These are phyloP conservation scores for Erythrophleum fordii DNA, from an alignment of 306 rosid genomes.

Conservation along the genomic window DNA sequence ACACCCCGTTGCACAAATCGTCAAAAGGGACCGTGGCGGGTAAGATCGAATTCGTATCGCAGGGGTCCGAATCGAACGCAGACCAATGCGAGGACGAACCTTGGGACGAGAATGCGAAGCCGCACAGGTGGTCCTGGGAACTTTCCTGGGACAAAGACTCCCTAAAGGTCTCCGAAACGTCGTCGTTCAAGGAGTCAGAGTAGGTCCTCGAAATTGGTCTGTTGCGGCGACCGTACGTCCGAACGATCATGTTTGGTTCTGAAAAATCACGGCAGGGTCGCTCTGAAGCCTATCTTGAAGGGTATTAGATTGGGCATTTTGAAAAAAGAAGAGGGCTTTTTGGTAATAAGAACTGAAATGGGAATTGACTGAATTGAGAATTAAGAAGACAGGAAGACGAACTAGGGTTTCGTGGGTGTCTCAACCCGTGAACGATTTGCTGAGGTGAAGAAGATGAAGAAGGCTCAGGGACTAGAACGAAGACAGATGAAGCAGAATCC, in stretches of 20 bases:
- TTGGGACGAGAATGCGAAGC: slow-evolving; percentile 77
- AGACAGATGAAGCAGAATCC: background rate
- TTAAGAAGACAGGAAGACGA: background rate
- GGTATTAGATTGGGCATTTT: slow-evolving; percentile 34
- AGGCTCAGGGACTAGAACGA: background rate
- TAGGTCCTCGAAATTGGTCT: slow-evolving; percentile 62
- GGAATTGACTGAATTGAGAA: background rate
- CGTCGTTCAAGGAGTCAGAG: slow-evolving; percentile 69
- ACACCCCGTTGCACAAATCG: slow-evolving; percentile 46
- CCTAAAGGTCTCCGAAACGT: slow-evolving; percentile 59
- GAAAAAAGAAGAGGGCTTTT: slow-evolving; percentile 41
- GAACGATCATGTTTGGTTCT: slow-evolving; percentile 70
- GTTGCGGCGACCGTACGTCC: slow-evolving; percentile 94
- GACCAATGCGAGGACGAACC: slow-evolving; percentile 84
- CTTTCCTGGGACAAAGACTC: slow-evolving; percentile 65
- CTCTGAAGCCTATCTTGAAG: slow-evolving; percentile 32
- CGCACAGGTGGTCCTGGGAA: slow-evolving; percentile 48
- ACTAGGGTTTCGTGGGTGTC: background rate
- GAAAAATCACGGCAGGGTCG: slow-evolving; percentile 26
- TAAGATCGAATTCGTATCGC: slow-evolving; percentile 42
- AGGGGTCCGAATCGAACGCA: slow-evolving; percentile 75
- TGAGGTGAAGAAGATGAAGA: slow-evolving; percentile 28
- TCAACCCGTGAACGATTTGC: background rate
- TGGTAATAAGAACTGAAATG: slow-evolving; percentile 19
- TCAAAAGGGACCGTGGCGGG: slow-evolving; percentile 44